A percentile compares a stretch with the other conserved stretches of the same genome.
phyloP scores from a whole-genome alignment of 768 basidiomycete species.

The Suillus discolor region DNA sequence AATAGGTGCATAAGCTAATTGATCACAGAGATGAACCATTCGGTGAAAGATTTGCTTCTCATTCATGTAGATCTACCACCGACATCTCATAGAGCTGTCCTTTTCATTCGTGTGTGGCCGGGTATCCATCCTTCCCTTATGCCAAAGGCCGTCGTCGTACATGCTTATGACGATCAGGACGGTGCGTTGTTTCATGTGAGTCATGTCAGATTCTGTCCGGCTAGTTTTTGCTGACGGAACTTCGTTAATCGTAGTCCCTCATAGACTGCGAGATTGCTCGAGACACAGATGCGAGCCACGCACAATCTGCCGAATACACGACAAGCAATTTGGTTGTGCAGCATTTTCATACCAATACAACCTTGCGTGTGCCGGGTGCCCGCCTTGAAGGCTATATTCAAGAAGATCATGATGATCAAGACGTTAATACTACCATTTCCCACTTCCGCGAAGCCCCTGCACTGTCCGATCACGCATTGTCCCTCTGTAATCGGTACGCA shows the following conservation, averaged over 20 bases:
- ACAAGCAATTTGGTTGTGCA: neutral
- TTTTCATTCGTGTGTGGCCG: neutral
- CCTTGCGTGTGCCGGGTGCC: neutral
- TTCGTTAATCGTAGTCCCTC: neutral
- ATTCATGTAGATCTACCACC: neutral
- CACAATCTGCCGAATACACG: neutral
- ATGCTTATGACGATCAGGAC: neutral
- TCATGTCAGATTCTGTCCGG: neutral
- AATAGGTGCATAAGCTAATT: neutral
- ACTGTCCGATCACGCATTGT: neutral
- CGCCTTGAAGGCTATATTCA: neutral
- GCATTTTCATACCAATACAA: neutral
- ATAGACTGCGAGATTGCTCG: neutral
- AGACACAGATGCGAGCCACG: neutral
- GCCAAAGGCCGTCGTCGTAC: neutral
- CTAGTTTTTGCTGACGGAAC: neutral
- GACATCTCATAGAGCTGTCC: neutral
- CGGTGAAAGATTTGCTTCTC: neutral
- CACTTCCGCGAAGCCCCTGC: neutral
- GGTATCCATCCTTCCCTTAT: neutral
- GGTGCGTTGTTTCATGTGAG: neutral
- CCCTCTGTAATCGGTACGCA: neutral
- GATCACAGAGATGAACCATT: neutral
- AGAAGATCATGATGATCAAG: neutral
- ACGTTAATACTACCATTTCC: neutral